Evolutionary conservation across 2,329 filamentous ascomycete genomes (phyloP), one percentile per base, ranked within the genome.

Genomic region (Microthyrium microscopicum): DNA sequence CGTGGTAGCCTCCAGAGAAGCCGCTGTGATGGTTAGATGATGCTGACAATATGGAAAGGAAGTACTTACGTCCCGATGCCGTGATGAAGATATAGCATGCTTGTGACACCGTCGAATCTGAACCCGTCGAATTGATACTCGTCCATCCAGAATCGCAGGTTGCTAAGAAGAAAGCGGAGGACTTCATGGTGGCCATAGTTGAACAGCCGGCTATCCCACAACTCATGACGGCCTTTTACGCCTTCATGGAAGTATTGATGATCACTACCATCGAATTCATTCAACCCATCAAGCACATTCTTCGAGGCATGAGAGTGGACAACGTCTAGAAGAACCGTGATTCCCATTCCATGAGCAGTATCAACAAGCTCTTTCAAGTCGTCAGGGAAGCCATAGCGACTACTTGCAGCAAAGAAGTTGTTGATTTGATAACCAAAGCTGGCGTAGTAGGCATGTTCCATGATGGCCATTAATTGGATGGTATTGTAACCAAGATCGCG

Each of bases 401-500:
- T 95, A 56, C 85, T 94, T 9, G 87, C 85, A 19, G 89, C 89
- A 48, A 95, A 98, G 65, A 98, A 98, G 57, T 80, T 94, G 63
- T 95, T 98, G 59, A 98, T 73, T 57, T 98, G 89, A 56, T 98
- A 98, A 29, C 89, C 89, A 48, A 98, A 98, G 50, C 87, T 95
- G 47, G 89, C 89, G 54, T 98, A 98, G 65, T 98, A 98, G 31
- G 89, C 89, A 57, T 98, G 89, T 53, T 98, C 89, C 87, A 98
- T 98, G 50, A 98, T 68, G 29, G 89, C 89, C 89, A 98, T 98
- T 42, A 98, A 66, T 54, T 98, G 89, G 44, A 98, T 95, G 35
- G 85, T 80, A 52, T 98, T 95, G 64, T 98, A 98, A 26, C 87
- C 89, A 27, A 95, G 64, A 42, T 73, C 63, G 50, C 85, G 77